phyloP scores from a whole-genome alignment of 306 rosid genomes.

The Lupinus albus region DNA sequence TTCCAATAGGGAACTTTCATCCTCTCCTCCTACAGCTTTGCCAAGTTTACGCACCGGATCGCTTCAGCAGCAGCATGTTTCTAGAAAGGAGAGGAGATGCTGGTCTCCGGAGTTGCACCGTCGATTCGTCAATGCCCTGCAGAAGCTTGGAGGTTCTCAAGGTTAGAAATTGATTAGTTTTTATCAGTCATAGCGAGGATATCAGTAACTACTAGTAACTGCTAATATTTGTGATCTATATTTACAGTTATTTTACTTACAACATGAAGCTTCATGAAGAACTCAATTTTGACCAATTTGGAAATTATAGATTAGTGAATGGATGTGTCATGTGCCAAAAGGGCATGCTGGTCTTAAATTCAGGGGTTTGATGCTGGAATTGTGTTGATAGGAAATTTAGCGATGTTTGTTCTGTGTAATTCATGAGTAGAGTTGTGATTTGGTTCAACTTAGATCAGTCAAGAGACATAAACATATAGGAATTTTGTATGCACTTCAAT shows the following conservation, averaged over 20 bases:
- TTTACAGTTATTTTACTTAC: slow-evolving; percentile 12
- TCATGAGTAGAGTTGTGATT: slow-evolving; percentile 20
- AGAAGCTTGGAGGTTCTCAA: slow-evolving; percentile 96
- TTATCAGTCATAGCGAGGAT: neutral
- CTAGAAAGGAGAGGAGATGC: slow-evolving; percentile 90
- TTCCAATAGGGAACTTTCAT: slow-evolving; percentile 54
- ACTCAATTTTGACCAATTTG: slow-evolving; percentile 25
- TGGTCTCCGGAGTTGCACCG: slow-evolving; percentile 97
- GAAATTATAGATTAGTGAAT: slow-evolving; percentile 29
- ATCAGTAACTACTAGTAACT: neutral
- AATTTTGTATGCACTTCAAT: slow-evolving; percentile 8
- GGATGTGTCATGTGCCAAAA: slow-evolving; percentile 25
- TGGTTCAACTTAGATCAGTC: slow-evolving; percentile 31
- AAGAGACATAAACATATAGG: slow-evolving; percentile 23
- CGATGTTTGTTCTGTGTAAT: slow-evolving; percentile 30
- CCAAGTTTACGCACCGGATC: slow-evolving; percentile 46
- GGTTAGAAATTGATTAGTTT: slow-evolving; percentile 56
- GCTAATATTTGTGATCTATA: slow-evolving; percentile 10
- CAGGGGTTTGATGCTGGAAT: slow-evolving; percentile 34
- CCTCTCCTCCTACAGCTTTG: slow-evolving; percentile 51
- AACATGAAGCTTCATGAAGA: neutral
- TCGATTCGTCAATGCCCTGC: slow-evolving; percentile 80
- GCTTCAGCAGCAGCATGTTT: slow-evolving; percentile 54
- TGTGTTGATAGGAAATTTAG: slow-evolving; percentile 34
- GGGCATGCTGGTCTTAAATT: neutral